Evolutionary conservation across 208 protist genomes (phyloP).

Genomic region (Trypanosomatidae sp.): DNA sequence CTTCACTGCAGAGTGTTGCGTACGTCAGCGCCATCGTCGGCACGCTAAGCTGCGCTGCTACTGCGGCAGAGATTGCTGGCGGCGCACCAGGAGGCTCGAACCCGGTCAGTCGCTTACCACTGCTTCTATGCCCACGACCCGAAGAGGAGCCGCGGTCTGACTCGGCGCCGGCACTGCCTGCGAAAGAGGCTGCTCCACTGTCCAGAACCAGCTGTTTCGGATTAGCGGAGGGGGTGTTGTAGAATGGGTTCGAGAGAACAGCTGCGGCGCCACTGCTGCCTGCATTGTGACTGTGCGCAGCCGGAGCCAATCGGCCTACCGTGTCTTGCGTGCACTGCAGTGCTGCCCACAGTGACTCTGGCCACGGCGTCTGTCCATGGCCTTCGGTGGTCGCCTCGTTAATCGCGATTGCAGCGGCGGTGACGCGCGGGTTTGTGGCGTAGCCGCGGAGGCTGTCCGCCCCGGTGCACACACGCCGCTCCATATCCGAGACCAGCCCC

Average conservation of each 20-base stretch:
- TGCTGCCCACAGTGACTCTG: constrained; percentile 21
- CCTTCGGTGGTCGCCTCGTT: constrained; percentile 4
- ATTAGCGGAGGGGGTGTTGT: constrained; percentile 6
- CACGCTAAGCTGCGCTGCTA: constrained; percentile 43
- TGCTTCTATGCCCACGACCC: neutral
- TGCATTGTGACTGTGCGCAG: neutral
- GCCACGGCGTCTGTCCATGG: constrained; percentile 20
- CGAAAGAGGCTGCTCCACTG: neutral
- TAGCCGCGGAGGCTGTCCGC: constrained; percentile 67
- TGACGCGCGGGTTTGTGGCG: constrained; percentile 51
- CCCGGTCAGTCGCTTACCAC: neutral
- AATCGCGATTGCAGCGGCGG: constrained; percentile 6
- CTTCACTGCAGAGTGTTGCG: constrained; percentile 54
- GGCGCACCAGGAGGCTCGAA: neutral
- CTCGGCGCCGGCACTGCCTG: constrained; percentile 2
- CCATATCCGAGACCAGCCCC: constrained; percentile 66
- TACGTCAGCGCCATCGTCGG: constrained; percentile 42
- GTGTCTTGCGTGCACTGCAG: constrained; percentile 26
- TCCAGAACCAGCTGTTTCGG: constrained; percentile 11
- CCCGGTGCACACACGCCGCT: constrained; percentile 57
- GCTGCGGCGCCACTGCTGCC: neutral
- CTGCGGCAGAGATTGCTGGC: neutral
- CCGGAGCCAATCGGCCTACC: constrained; percentile 15
- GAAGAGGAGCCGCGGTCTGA: neutral
- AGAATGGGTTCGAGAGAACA: constrained; percentile 19